Conservation (phyloP, 108 stramenopile genomes). For the Schizochytrium sp. region DNA sequence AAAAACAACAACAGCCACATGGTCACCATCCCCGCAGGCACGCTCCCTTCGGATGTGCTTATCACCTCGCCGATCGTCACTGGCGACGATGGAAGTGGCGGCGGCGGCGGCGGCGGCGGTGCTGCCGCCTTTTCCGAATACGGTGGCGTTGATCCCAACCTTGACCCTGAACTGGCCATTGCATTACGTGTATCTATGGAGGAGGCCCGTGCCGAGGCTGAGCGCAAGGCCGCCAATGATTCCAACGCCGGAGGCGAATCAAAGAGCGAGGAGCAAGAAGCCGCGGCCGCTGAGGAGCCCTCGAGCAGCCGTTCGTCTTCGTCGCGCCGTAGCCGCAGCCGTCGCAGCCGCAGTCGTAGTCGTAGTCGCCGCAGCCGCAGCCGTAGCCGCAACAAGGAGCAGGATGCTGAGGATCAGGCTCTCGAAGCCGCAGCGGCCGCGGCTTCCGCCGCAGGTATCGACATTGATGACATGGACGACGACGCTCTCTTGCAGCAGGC, state of each 20-base stretch:
- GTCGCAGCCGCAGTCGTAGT: conserved; percentile 40
- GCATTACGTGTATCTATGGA: conserved; percentile 92
- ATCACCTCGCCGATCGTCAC: conserved; percentile 68
- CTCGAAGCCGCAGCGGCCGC: conserved; percentile 36
- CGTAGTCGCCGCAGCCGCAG: conserved; percentile 18
- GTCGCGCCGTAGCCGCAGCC: conserved; percentile 39
- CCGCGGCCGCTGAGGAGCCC: background rate
- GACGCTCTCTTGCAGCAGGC: conserved; percentile 78
- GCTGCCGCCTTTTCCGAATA: conserved; percentile 68
- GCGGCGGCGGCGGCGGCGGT: conserved; percentile 54
- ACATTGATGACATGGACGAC: conserved; percentile 42
- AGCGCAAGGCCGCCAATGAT: conserved; percentile 8
- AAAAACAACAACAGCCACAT: conserved; percentile 73
- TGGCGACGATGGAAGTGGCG: conserved; percentile 58
- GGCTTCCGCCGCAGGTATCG: conserved; percentile 34
- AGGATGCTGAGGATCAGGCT: conserved; percentile 44
- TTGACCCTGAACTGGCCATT: conserved; percentile 98
- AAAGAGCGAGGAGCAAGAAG: background rate
- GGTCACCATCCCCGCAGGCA: conserved; percentile 85
- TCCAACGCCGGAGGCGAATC: conserved; percentile 6
- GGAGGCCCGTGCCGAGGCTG: conserved; percentile 78
- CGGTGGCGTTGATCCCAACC: conserved; percentile 89
- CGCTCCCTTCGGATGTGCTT: conserved; percentile 83
- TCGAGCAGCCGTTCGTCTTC: background rate
- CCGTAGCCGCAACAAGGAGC: background rate